A percentile compares a stretch with the other conserved stretches of the same genome.
These are phyloP conservation scores for Microcyclospora tardicrescens DNA, from an alignment of 2,329 filamentous ascomycete genomes.

Conservation along the genomic window DNA sequence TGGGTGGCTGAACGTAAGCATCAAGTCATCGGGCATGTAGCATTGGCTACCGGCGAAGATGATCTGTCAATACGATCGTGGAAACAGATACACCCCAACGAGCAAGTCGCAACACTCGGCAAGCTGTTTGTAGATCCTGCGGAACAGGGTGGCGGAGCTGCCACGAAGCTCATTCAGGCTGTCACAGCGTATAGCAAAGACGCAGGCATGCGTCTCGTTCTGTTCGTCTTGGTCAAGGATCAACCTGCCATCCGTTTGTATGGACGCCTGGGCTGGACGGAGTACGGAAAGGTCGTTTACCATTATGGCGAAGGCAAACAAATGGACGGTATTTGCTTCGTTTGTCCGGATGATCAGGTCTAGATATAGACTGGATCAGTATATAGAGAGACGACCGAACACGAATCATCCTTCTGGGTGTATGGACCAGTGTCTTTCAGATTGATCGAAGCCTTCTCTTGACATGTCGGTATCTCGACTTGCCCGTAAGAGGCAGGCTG, in stretches of 20 bases:
- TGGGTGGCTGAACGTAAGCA: slow-evolving; percentile 13
- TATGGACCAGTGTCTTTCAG: too few relatives aligned
- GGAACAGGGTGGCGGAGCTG: slow-evolving; percentile 9
- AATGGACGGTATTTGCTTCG: too few relatives aligned
- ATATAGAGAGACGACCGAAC: too few relatives aligned
- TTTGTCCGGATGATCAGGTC: too few relatives aligned
- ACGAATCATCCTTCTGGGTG: too few relatives aligned
- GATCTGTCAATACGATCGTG: slow-evolving; percentile 12
- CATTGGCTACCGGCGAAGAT: slow-evolving; percentile 3
- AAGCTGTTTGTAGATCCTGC: slow-evolving; percentile 15
- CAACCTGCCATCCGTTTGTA: slow-evolving; percentile 13
- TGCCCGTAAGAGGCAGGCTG: too few relatives aligned
- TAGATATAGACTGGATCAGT: too few relatives aligned
- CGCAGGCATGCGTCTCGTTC: slow-evolving; percentile 6
- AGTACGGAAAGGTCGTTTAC: slow-evolving; percentile 5
- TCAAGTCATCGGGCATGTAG: slow-evolving; percentile 12
- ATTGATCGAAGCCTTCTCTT: too few relatives aligned
- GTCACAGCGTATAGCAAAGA: slow-evolving; percentile 6
- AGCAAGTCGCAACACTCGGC: slow-evolving; percentile 12
- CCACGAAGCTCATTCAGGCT: slow-evolving; percentile 8
- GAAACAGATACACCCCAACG: slow-evolving; percentile 4
- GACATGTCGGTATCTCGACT: too few relatives aligned
- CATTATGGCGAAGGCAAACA: not conserved
- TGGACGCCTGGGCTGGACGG: slow-evolving; percentile 12
- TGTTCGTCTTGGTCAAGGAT: slow-evolving; percentile 16